A percentile compares a stretch with the other conserved stretches of the same genome.
phyloP scores from a whole-genome alignment of 2,329 filamentous ascomycete species.

The Cadophora malorum region DNA sequence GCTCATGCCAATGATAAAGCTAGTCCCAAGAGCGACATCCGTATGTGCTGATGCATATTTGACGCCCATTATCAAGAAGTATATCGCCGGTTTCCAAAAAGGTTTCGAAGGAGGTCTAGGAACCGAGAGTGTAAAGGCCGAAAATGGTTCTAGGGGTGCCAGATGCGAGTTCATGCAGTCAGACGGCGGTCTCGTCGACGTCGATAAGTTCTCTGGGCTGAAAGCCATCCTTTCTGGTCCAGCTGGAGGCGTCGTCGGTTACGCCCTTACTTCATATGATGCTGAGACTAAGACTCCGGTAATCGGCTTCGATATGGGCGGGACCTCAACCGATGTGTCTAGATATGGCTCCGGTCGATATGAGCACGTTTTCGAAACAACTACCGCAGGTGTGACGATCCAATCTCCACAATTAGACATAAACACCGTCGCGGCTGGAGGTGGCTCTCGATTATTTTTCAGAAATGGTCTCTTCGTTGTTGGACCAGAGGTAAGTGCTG shows the following conservation, averaged over 20 bases:
- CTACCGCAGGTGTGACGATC: conserved; percentile 91
- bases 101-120: conserved; percentile 85
- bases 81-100: conserved; percentile 76
- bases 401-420: conserved; percentile 93
- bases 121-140: conserved; percentile 72
- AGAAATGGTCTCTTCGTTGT: conserved; percentile 89
- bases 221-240: conserved; percentile 88
- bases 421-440: conserved; percentile 92
- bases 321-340: conserved; percentile 90
- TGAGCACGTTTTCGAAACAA: conserved; percentile 94
- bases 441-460: conserved; percentile 85
- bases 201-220: conserved; percentile 82
- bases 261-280: conserved; percentile 90
- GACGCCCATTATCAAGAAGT: conserved; percentile 73
- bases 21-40: conserved; percentile 72
- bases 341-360: conserved; percentile 85
- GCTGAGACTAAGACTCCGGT: conserved; percentile 81
- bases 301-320: conserved; percentile 96
- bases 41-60: conserved; percentile 79
- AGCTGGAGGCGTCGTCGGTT: conserved; percentile 92
- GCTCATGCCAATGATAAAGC: conserved; percentile 82
- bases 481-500: conserved; percentile 71
- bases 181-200: conserved; percentile 66
- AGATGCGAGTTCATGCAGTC: conserved; percentile 97
- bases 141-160: conserved; percentile 69